A percentile compares a stretch with the other conserved stretches of the same genome.
These are phyloP conservation scores for Globisporangium sylvaticum DNA, from an alignment of 352 stramenopile species.

Conservation along the genomic window DNA sequence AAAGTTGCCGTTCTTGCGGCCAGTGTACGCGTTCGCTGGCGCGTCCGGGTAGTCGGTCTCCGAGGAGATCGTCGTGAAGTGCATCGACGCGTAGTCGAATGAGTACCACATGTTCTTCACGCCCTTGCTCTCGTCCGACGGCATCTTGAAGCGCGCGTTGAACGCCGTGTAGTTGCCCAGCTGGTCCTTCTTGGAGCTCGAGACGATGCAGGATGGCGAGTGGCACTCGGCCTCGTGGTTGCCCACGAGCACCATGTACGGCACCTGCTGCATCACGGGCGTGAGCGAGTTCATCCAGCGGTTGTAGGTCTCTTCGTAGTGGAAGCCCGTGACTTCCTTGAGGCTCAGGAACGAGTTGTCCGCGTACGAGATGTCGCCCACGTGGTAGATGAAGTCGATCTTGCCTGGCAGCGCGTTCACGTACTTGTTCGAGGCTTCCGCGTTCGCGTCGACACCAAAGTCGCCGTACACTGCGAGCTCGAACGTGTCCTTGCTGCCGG, in stretches of 20 bases:
- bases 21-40: conserved; percentile 34
- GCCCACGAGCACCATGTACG: conserved; percentile 82
- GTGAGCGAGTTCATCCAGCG: conserved; percentile 71
- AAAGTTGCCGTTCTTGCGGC: conserved; percentile 39
- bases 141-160: conserved; percentile 87
- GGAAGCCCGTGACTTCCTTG: conserved; percentile 47
- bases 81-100: conserved; percentile 80
- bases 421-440: conserved; percentile 28
- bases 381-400: conserved; percentile 63
- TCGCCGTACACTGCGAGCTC: conserved; percentile 57
- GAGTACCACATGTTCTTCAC: conserved; percentile 87
- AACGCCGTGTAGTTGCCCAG: conserved; percentile 84
- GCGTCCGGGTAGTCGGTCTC: conserved; percentile 62
- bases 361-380: conserved; percentile 66
- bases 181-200: conserved; percentile 38
- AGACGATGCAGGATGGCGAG: conserved; percentile 53
- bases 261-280: conserved; percentile 43
- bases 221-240: conserved; percentile 90
- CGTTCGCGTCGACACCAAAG: conserved; percentile 38
- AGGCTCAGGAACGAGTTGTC: conserved; percentile 25
- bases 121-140: conserved; percentile 51
- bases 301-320: conserved; percentile 88
- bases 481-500: conserved; percentile 28
- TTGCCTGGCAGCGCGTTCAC: conserved; percentile 19
- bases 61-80: conserved; percentile 78